Evolutionary conservation across 371 early-diverging fungal species (phyloP).

Genomic region (Lichtheimia ornata): DNA sequence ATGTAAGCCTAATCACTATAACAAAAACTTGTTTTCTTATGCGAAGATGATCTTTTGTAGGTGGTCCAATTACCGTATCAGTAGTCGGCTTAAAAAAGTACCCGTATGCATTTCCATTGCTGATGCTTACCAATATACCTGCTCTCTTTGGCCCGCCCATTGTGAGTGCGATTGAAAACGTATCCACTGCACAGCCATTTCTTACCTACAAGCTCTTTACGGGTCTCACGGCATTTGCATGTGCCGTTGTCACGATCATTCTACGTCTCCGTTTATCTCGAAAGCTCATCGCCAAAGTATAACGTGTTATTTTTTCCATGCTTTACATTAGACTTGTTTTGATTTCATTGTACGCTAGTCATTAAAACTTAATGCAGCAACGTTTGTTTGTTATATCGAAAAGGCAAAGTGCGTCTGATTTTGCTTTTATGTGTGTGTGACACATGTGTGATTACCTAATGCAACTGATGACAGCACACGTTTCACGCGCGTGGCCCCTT

Average conservation of each 20-base stretch:
- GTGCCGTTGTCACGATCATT: conserved; percentile 21
- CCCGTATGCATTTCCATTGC: conserved; percentile 32
- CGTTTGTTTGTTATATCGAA: too few relatives aligned
- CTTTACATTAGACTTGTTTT: not conserved
- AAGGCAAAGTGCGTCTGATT: too few relatives aligned
- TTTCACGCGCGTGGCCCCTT: too few relatives aligned
- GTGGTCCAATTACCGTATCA: conserved; percentile 17
- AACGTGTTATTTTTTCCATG: not conserved
- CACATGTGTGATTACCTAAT: too few relatives aligned
- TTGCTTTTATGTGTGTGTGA: too few relatives aligned
- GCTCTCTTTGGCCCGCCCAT: conserved; percentile 33
- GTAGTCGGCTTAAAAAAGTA: conserved; percentile 32
- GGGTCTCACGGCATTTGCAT: conserved; percentile 20
- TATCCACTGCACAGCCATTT: conserved; percentile 20
- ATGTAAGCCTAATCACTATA: conserved; percentile 5
- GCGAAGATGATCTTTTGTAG: not conserved
- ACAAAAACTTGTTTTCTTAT: not conserved
- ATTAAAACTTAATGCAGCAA: too few relatives aligned
- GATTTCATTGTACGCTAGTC: too few relatives aligned
- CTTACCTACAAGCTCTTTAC: conserved; percentile 37
- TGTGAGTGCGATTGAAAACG: conserved; percentile 31
- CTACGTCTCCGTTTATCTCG: conserved; percentile 24
- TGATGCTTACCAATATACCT: conserved; percentile 17
- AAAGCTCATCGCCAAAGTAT: conserved; percentile 7
- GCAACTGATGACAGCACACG: too few relatives aligned